Percentiles rank a stretch among this genome's conserved stretches.
Evolutionary conservation across 2,329 filamentous ascomycete species (phyloP).

Genomic region (Phaeophleospora eucalypticola): DNA sequence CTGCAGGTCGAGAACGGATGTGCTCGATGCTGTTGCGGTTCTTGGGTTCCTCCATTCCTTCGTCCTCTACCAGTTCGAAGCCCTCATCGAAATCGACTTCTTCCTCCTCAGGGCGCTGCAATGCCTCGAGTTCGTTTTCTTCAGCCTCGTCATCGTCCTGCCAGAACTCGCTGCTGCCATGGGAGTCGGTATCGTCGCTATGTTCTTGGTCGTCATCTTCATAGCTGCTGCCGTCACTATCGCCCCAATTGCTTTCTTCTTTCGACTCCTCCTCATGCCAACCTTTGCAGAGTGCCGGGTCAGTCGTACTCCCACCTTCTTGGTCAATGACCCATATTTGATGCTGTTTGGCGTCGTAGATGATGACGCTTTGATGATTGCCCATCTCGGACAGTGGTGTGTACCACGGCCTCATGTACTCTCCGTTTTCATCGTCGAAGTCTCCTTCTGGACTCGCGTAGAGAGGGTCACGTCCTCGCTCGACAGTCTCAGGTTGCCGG

Average conservation of each 20-base stretch:
- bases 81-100: conserved; percentile 12
- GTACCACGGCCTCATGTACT: conserved; percentile 13
- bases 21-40: conserved; percentile 8
- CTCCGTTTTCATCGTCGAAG: conserved; percentile 7
- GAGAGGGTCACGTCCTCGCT: conserved; percentile 6
- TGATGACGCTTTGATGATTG: conserved; percentile 7
- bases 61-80: conserved; percentile 9
- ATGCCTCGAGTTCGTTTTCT: conserved; percentile 6
- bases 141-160: neutral
- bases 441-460: conserved; percentile 1
- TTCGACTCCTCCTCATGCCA: neutral
- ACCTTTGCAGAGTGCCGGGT: conserved; percentile 1
- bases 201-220: conserved; percentile 3
- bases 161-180: conserved; percentile 11
- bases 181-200: neutral
- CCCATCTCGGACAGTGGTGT: conserved; percentile 8
- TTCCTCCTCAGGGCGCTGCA: neutral
- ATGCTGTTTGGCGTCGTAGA: conserved; percentile 11
- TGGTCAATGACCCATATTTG: conserved; percentile 12
- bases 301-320: conserved; percentile 4
- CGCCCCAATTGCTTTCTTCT: conserved; percentile 13
- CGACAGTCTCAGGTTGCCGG: neutral
- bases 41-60: neutral
- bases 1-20: conserved; percentile 5
- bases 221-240: neutral